These are phyloP conservation scores for Mucuna pruriens DNA, from an alignment of 306 rosid species.

Conservation along the genomic window DNA sequence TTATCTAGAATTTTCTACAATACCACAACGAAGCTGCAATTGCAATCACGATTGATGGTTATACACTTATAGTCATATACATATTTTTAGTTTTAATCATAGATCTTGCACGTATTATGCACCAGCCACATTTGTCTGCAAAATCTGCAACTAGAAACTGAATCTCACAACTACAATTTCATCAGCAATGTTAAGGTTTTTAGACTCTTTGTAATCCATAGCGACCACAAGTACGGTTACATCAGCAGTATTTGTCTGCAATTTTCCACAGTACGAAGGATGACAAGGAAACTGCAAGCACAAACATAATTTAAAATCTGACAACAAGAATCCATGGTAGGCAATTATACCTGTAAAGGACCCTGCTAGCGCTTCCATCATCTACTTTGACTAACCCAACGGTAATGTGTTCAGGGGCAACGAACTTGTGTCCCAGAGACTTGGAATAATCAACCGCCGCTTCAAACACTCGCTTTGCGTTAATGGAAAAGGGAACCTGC, in stretches of 20 bases:
- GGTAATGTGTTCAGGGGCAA: conserved; percentile 79
- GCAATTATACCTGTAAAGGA: conserved; percentile 64
- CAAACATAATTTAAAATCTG: neutral
- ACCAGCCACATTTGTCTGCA: neutral
- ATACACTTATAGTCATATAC: neutral
- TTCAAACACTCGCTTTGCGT: conserved; percentile 72
- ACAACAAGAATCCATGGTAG: neutral
- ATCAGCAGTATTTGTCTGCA: too few relatives aligned
- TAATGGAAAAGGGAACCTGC: conserved; percentile 66
- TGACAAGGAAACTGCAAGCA: neutral
- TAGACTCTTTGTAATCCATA: too few relatives aligned
- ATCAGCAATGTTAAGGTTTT: too few relatives aligned
- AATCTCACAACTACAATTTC: neutral
- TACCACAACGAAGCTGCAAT: neutral
- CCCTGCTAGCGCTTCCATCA: conserved; percentile 70
- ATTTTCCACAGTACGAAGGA: neutral
- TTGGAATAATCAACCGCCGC: conserved; percentile 81
- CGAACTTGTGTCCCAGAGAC: conserved; percentile 65
- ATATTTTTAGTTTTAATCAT: neutral
- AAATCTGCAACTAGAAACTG: neutral
- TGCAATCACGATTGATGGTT: neutral
- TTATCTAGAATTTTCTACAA: neutral
- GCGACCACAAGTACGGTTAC: too few relatives aligned
- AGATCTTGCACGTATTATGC: neutral
- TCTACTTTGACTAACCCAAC: conserved; percentile 70